A percentile compares a stretch with the other conserved stretches of the same genome.
Evolutionary conservation across 2,329 filamentous ascomycete species (phyloP).

Genomic region (Pseudohalonectria lignicola): DNA sequence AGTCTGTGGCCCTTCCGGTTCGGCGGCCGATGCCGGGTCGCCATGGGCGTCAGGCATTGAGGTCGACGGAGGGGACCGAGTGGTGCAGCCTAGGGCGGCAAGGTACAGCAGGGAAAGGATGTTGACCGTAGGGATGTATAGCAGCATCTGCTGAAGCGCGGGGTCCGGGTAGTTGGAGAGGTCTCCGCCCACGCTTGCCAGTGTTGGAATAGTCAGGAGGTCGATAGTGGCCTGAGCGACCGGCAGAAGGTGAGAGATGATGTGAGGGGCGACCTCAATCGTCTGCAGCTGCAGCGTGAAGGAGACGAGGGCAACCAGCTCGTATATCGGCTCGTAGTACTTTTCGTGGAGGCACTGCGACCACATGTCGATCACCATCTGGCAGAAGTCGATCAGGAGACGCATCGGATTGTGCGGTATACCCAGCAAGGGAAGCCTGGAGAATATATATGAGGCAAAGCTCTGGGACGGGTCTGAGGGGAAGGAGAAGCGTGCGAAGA

Average conservation of each 20-base stretch:
- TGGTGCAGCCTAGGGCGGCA: constrained; percentile 44
- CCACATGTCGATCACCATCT: constrained; percentile 58
- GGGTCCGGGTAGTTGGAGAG: constrained; percentile 28
- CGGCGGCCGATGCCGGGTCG: constrained; percentile 9
- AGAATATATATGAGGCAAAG: constrained; percentile 56
- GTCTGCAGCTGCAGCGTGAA: constrained; percentile 55
- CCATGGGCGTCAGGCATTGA: not conserved
- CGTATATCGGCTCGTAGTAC: constrained; percentile 50
- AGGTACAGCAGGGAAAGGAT: constrained; percentile 58
- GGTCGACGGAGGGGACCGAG: too few relatives aligned
- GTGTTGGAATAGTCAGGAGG: constrained; percentile 45
- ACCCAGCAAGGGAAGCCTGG: constrained; percentile 50
- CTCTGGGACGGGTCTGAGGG: constrained; percentile 52
- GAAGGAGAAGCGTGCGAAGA: constrained; percentile 51
- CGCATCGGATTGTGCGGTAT: constrained; percentile 34
- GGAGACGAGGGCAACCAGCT: constrained; percentile 53
- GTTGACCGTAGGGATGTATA: constrained; percentile 49
- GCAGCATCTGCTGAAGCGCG: constrained; percentile 30
- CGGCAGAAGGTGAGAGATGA: constrained; percentile 46
- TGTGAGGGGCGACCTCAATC: constrained; percentile 42
- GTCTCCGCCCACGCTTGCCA: constrained; percentile 36
- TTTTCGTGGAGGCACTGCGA: constrained; percentile 52
- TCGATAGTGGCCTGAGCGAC: constrained; percentile 49
- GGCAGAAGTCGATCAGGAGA: constrained; percentile 53
- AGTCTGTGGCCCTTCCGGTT: constrained; percentile 15